A percentile compares a stretch with the other conserved stretches of the same genome.
These are phyloP conservation scores for Penicillium sp. DNA, from an alignment of 2,329 filamentous ascomycete genomes.

Conservation along the genomic window DNA sequence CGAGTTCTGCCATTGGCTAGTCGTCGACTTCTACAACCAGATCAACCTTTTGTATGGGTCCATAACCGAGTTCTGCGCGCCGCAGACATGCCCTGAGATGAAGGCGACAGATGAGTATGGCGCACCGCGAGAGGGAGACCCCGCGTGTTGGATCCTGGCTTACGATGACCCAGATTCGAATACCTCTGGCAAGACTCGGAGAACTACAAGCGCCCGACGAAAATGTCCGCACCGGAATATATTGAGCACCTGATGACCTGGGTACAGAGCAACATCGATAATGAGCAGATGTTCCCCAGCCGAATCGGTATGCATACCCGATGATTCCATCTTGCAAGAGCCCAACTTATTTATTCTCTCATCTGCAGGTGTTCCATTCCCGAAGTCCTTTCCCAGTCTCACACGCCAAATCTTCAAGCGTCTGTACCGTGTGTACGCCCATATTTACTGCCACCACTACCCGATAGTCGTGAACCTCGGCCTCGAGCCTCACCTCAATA, in stretches of 20 bases:
- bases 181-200: slow-evolving; percentile 98
- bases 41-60: slow-evolving; percentile 98
- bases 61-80: slow-evolving; percentile 98
- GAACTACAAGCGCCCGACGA: slow-evolving; percentile 90
- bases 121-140: background rate
- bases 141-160: background rate
- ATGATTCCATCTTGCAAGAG: background rate
- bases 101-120: slow-evolving; percentile 97
- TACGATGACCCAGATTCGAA: slow-evolving; percentile 64
- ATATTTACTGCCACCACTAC: slow-evolving; percentile 99
- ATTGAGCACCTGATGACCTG: slow-evolving; percentile 97
- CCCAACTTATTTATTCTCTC: slow-evolving; percentile 14
- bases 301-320: slow-evolving; percentile 62
- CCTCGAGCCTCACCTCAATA: slow-evolving; percentile 95
- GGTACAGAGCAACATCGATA: slow-evolving; percentile 93
- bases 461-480: slow-evolving; percentile 92
- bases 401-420: slow-evolving; percentile 98
- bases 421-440: slow-evolving; percentile 95
- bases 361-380: slow-evolving; percentile 75
- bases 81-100: slow-evolving; percentile 96
- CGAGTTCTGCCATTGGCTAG: slow-evolving; percentile 46
- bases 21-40: slow-evolving; percentile 99
- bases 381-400: slow-evolving; percentile 81
- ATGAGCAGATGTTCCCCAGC: slow-evolving; percentile 91
- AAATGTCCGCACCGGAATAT: slow-evolving; percentile 95